Percentiles rank a stretch among this genome's conserved stretches.
phyloP scores from a whole-genome alignment of 176 grass and related monocot genomes.

The Triticum aestivum region IWGSC_CS_RefSeq_v2.1 NC_057800.1:112492505-112493004 shows the following conservation, averaged over 20 bases:
- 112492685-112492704: background rate
- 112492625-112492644: conserved; percentile 42
- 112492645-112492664: conserved; percentile 19
- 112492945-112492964: conserved; percentile 55
- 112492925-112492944: conserved; percentile 61
- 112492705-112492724: conserved; percentile 49
- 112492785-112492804: conserved; percentile 51
- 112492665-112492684: background rate
- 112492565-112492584: background rate
- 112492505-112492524: background rate
- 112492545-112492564: background rate
- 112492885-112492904: conserved; percentile 35
- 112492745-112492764: conserved; percentile 61
- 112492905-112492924: conserved; percentile 38
- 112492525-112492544: background rate
- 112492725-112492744: conserved; percentile 61
- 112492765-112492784: conserved; percentile 50
- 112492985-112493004: conserved; percentile 29
- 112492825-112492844: conserved; percentile 63
- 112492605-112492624: background rate
- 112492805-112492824: conserved; percentile 57
- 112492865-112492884: conserved; percentile 29
- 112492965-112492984: conserved; percentile 45
- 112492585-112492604: background rate
- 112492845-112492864: conserved; percentile 38